A percentile compares a stretch with the other conserved stretches of the same genome.
phyloP scores from a whole-genome alignment of 305 asterid species.

The Solanum chacoense region DNA sequence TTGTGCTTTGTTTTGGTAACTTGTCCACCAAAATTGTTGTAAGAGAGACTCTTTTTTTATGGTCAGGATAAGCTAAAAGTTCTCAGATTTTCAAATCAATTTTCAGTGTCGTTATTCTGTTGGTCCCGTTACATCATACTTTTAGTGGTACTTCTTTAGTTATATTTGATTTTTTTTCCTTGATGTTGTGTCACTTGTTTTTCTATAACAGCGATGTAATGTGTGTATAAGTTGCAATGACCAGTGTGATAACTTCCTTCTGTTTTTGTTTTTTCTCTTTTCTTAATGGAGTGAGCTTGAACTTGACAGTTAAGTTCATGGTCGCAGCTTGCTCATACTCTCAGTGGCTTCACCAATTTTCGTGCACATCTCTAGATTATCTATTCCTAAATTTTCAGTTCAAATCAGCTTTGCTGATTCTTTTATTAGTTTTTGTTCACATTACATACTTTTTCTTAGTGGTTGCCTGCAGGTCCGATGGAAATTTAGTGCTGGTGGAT shows the following conservation, averaged over 20 bases:
- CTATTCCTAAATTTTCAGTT: not conserved
- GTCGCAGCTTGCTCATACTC: not conserved
- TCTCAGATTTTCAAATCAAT: not conserved
- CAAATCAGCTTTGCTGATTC: not conserved
- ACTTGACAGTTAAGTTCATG: not conserved
- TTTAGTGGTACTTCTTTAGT: not conserved
- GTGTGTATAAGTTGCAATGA: not conserved
- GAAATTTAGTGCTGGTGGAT: slow-evolving; percentile 64
- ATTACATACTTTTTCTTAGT: not conserved
- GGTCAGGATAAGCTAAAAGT: not conserved
- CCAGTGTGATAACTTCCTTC: not conserved
- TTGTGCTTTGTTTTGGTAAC: not conserved
- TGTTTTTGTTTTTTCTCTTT: not conserved
- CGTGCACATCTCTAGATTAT: not conserved
- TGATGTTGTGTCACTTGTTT: not conserved
- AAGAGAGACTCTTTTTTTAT: not conserved
- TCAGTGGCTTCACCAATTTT: not conserved
- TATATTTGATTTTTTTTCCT: not conserved
- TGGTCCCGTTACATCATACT: not conserved
- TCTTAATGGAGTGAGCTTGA: not conserved
- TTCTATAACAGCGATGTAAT: not conserved
- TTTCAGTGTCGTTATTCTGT: not conserved
- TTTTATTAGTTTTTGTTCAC: not conserved
- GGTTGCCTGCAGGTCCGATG: slow-evolving; percentile 61
- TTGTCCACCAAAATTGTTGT: not conserved